Evolutionary conservation across 768 basidiomycete genomes (phyloP), one percentile per base, ranked within the genome.

Genomic region (Zangia roseola): DNA sequence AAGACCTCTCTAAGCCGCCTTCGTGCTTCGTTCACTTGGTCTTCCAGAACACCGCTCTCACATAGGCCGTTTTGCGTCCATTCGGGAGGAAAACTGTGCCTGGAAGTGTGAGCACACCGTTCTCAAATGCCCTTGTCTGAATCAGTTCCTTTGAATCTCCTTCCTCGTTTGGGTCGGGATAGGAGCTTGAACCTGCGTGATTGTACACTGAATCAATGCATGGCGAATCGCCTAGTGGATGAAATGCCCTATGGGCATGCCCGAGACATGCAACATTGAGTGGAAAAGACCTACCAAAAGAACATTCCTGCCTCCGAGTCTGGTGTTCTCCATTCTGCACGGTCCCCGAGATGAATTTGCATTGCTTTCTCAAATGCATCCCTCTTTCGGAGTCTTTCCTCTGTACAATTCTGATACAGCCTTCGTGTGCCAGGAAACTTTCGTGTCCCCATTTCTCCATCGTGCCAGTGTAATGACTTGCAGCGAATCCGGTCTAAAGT

Each of bases 251-350:
- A 10, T 26, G 17, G 38, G 31, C 45, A 46, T 23, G 41, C 40
- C 33, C 43, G 37, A 17, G 31, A 53, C 45, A 49, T 26, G 42
- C 37, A 34, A 26, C 36, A n/a, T 30, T 38, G 41, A 52, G 17
- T 43, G 50, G 55, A 12, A 28, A 42, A 44, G 38, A 61, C 81
- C 21, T 34, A 84, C 88, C 90, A 94, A 65, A 91, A 83, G 74
- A 95, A 94, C 89, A 94, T 89, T 55, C 90, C 88, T 19, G 88
- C 82, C 57, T 84, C 82, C 9, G n/a, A n/a, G n/a, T n/a, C n/a
- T n/a, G 89, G 89, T 0, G 74, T 67, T 45, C 63, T 71, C 85
- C 86, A 88, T 65, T 86, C 81, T 16, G 83, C 91, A 26, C 94
- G 72, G 3, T 83, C 91, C 42, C 73, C 70, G n/a, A 97, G 79